A percentile compares a stretch with the other conserved stretches of the same genome.
Evolutionary conservation across 2,329 filamentous ascomycete species (phyloP).

Genomic region (Hymenotorrendiella dingleyae): DNA sequence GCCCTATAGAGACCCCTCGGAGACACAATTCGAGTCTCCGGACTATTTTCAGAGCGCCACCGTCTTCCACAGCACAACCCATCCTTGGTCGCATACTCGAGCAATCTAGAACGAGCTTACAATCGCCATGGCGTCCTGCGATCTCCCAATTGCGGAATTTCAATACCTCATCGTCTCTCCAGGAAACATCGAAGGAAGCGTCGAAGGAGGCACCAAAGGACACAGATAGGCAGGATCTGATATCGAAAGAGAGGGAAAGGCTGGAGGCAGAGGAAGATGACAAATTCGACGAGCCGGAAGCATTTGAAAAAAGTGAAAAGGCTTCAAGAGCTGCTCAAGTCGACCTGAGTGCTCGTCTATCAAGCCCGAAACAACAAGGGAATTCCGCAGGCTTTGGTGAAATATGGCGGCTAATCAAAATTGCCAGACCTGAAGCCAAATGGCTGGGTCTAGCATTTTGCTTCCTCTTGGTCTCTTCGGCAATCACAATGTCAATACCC

Average conservation of each 20-base stretch:
- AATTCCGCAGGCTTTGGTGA: conserved; percentile 62
- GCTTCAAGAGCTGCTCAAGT: conserved; percentile 82
- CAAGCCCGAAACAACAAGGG: conserved; percentile 60
- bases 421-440: conserved; percentile 77
- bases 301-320: conserved; percentile 71
- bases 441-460: conserved; percentile 75
- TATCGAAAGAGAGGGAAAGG: conserved; percentile 32
- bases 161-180: conserved; percentile 21
- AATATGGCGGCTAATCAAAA: conserved; percentile 80
- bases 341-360: conserved; percentile 80
- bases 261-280: conserved; percentile 38
- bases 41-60: neutral
- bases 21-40: conserved; percentile 18
- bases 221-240: conserved; percentile 28
- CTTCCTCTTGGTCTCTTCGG: conserved; percentile 82
- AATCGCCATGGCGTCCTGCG: conserved; percentile 26
- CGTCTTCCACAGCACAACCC: conserved; percentile 7
- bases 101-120: conserved; percentile 12
- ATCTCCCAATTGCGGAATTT: conserved; percentile 27
- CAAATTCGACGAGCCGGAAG: conserved; percentile 44
- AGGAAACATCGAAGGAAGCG: conserved; percentile 18
- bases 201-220: conserved; percentile 18
- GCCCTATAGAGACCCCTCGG: conserved; percentile 4
- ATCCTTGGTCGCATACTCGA: conserved; percentile 10
- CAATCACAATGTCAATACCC: conserved; percentile 92